These are phyloP conservation scores for Penicillium crystallinum DNA, from an alignment of 495 filamentous ascomycete genomes.

Conservation along the genomic window DNA sequence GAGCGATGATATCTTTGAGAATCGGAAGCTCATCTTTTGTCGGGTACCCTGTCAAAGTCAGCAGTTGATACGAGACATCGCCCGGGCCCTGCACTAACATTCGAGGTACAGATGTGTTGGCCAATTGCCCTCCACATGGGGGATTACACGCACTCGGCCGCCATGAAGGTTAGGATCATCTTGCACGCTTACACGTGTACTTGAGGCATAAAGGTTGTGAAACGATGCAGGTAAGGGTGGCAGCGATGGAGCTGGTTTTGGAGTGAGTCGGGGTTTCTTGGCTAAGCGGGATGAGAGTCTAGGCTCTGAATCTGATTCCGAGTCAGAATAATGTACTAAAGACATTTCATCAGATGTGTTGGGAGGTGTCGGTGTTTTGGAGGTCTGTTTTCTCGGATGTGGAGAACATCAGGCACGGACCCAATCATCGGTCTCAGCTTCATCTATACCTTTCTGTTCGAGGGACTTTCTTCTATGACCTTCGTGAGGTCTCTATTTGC, in stretches of 20 bases:
- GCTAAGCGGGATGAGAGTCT: slow-evolving; percentile 19
- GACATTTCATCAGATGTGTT: slow-evolving; percentile 37
- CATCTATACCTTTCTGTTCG: not conserved
- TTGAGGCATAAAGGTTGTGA: slow-evolving; percentile 81
- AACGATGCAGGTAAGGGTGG: slow-evolving; percentile 82
- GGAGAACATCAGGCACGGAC: not conserved
- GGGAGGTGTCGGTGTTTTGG: not conserved
- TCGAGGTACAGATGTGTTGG: slow-evolving; percentile 89
- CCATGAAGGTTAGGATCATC: slow-evolving; percentile 84
- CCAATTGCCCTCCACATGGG: slow-evolving; percentile 89
- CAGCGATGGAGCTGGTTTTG: slow-evolving; percentile 35
- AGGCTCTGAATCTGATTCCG: slow-evolving; percentile 48
- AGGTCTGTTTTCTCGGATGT: not conserved
- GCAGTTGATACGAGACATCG: not conserved
- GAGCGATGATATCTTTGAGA: slow-evolving; percentile 49
- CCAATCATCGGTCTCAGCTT: not conserved
- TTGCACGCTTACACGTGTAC: slow-evolving; percentile 61
- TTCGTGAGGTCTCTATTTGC: not conserved
- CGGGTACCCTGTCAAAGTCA: slow-evolving; percentile 64
- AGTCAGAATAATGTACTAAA: slow-evolving; percentile 72
- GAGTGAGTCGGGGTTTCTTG: slow-evolving; percentile 22
- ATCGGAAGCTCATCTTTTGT: slow-evolving; percentile 47
- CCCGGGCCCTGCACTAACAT: slow-evolving; percentile 54
- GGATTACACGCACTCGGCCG: slow-evolving; percentile 72
- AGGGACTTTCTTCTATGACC: not conserved